These are phyloP conservation scores for Flammula alnicola DNA, from an alignment of 1,284 basidiomycete species.

Conservation along the genomic window DNA sequence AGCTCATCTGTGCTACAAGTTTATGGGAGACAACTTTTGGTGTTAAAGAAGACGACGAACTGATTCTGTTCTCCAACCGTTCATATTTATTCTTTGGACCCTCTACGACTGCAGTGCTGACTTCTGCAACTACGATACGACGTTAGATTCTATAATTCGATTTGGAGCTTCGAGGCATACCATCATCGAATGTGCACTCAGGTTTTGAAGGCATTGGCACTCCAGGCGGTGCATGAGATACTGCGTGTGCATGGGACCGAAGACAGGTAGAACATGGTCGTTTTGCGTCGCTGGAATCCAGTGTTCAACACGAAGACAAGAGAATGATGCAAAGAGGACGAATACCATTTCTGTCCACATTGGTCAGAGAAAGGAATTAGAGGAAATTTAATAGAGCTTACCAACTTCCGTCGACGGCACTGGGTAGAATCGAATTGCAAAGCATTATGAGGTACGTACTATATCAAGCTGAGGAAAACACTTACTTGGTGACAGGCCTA, in stretches of 20 bases:
- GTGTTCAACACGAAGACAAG: slow-evolving; percentile 5
- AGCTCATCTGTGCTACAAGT: slow-evolving; percentile 56
- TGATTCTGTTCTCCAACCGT: slow-evolving; percentile 65
- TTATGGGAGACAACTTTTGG: not conserved
- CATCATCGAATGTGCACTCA: slow-evolving; percentile 73
- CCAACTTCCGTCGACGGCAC: slow-evolving; percentile 75
- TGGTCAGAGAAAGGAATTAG: slow-evolving; percentile 15
- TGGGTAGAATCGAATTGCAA: slow-evolving; percentile 29
- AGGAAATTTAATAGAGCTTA: slow-evolving; percentile 40
- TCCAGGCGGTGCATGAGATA: slow-evolving; percentile 60
- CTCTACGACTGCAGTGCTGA: slow-evolving; percentile 40
- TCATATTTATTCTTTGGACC: slow-evolving; percentile 64
- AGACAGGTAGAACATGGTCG: slow-evolving; percentile 71
- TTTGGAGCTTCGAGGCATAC: slow-evolving; percentile 33
- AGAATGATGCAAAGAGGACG: slow-evolving; percentile 11
- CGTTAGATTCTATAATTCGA: not conserved
- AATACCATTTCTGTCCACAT: slow-evolving; percentile 64
- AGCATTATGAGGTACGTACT: not conserved
- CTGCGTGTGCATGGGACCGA: slow-evolving; percentile 66
- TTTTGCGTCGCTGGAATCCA: slow-evolving; percentile 60
- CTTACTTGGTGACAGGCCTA: slow-evolving; percentile 56
- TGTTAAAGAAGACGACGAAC: slow-evolving; percentile 44
- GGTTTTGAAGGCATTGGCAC: slow-evolving; percentile 54
- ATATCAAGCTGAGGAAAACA: no score
- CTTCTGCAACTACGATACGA: slow-evolving; percentile 43